Evolutionary conservation across 306 rosid species (phyloP), one percentile per base, ranked within the genome.

Genomic region (Hippophae rhamnoides): DNA sequence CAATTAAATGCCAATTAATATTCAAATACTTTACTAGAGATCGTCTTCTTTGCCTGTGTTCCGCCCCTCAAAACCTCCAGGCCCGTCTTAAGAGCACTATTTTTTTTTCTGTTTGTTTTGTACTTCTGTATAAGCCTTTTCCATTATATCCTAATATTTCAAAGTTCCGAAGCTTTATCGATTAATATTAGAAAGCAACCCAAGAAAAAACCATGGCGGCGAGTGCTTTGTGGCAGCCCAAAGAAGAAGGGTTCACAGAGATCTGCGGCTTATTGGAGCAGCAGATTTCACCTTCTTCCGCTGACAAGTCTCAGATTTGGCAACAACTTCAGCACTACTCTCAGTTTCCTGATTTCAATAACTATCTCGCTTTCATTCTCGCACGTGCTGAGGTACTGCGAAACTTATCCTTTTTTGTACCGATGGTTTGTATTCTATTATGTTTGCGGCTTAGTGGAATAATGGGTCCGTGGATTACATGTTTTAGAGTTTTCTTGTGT

Each of bases 231-330:
- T 93, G 99, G 99, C 97, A 93, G 56, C 97, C 99, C 5, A 84
- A 84, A 57, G 89, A 93, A 60, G 85, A 89, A 50, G 99, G 99
- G 13, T 84, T 89, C 74, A 79, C 77, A 49, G 97, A 82, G 95
- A 93, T 93, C 99, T 93, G 97, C 41, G 75, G 85, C 13, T 65
- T 93, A 65, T 72, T 93, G 13, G 99, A 93, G 80, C 95, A 93
- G 79, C 97, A 89, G 82, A 93, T 93, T 84, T 89, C 99, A 7
- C 87, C 81, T 48, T 78, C 89, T 46, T 84, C 92, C 18, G 85
- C 86, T n/a, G 99, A 89, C 54, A 93, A 89, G 89, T 77, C 97
- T 42, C 97, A 89, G 93, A 93, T 93, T 84, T 93, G 97, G 99
- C 93, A 86, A 52, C 97, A 84, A 23, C 95, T 93, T 51, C 90